phyloP scores from a whole-genome alignment of 2,329 filamentous ascomycete species.

The Leptographium galeiforme region DNA sequence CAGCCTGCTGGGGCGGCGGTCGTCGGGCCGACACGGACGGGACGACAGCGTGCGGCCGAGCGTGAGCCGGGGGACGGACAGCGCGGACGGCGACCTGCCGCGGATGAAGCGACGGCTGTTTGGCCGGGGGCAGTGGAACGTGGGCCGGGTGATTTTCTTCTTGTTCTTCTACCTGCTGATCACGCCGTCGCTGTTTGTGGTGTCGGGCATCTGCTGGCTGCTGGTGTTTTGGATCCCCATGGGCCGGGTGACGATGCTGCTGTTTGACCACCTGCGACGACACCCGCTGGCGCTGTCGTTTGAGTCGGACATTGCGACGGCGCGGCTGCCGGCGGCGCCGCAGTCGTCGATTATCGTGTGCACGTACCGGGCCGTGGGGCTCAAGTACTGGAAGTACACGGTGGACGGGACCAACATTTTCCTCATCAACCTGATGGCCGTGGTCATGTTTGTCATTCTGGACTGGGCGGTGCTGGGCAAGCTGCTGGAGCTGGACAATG shows the following conservation, averaged over 20 bases:
- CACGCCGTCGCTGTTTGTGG: constrained; percentile 71
- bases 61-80: neutral
- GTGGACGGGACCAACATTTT: constrained; percentile 98
- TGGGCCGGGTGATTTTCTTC: constrained; percentile 92
- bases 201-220: constrained; percentile 86
- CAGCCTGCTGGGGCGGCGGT: constrained; percentile 47
- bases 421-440: constrained; percentile 86
- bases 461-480: constrained; percentile 74
- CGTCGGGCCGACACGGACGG: neutral
- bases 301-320: constrained; percentile 68
- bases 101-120: constrained; percentile 73
- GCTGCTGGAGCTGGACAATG: constrained; percentile 53
- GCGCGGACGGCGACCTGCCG: constrained; percentile 18
- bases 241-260: constrained; percentile 83
- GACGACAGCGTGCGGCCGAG: neutral
- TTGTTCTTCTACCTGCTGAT: constrained; percentile 89
- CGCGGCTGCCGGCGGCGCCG: constrained; percentile 55
- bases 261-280: constrained; percentile 82
- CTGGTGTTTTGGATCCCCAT: constrained; percentile 97
- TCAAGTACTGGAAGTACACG: constrained; percentile 99
- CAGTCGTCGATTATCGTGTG: constrained; percentile 83
- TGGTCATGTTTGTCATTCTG: constrained; percentile 89
- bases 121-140: constrained; percentile 88
- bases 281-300: constrained; percentile 90
- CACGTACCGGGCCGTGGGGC: constrained; percentile 88